These are phyloP conservation scores for Fonsecaea monophora DNA, from an alignment of 2,329 filamentous ascomycete genomes.

Conservation along the genomic window DNA sequence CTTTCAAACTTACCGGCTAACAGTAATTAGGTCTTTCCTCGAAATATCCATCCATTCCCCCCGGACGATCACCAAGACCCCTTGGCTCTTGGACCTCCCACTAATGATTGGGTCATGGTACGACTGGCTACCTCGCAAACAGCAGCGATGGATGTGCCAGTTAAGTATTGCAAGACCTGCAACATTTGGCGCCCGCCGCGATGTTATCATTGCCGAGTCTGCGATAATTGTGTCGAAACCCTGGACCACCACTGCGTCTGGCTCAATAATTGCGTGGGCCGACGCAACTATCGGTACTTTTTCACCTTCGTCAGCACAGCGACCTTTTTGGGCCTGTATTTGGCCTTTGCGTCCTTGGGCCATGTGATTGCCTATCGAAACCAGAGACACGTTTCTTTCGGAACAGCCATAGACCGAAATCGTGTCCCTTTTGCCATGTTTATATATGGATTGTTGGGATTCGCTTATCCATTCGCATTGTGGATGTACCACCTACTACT, in stretches of 20 bases:
- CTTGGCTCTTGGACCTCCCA: constrained; percentile 78
- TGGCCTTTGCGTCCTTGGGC: constrained; percentile 77
- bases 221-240: constrained; percentile 96
- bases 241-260: constrained; percentile 98
- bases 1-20: constrained; percentile 19
- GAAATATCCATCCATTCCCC: constrained; percentile 90
- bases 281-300: constrained; percentile 97
- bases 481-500: constrained; percentile 91
- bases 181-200: constrained; percentile 96
- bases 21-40: constrained; percentile 78
- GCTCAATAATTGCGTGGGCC: constrained; percentile 97
- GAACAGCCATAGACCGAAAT: constrained; percentile 70
- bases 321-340: constrained; percentile 76
- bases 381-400: constrained; percentile 70
- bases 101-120: constrained; percentile 92
- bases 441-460: constrained; percentile 76
- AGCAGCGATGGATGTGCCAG: constrained; percentile 95
- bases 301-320: constrained; percentile 85
- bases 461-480: constrained; percentile 81
- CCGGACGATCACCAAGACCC: constrained; percentile 78
- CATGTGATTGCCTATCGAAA: constrained; percentile 78
- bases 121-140: constrained; percentile 75
- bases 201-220: constrained; percentile 93
- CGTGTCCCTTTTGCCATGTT: constrained; percentile 86
- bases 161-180: constrained; percentile 97